These are phyloP conservation scores for Suillus sp. DNA, from an alignment of 768 basidiomycete genomes.

Conservation along the genomic window DNA sequence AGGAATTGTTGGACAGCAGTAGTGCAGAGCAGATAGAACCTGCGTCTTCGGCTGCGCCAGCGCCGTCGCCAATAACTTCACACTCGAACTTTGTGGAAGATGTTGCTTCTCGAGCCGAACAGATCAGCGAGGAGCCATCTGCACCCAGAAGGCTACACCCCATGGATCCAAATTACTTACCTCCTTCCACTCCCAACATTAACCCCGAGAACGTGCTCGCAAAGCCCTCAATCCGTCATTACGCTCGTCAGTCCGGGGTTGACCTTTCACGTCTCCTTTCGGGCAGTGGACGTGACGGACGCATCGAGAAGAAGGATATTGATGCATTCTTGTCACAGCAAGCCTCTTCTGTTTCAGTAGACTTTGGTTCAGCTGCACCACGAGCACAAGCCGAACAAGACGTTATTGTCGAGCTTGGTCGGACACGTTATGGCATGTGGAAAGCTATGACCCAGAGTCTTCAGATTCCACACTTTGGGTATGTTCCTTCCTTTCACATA, in stretches of 20 bases:
- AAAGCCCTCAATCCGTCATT: constrained; percentile 76
- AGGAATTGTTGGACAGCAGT: constrained; percentile 40
- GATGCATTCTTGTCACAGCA: constrained; percentile 52
- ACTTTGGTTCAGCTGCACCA: background rate
- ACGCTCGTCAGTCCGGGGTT: constrained; percentile 65
- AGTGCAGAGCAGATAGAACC: constrained; percentile 21
- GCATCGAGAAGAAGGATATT: constrained; percentile 75
- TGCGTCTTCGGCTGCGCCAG: background rate
- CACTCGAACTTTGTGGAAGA: constrained; percentile 18
- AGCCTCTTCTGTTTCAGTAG: background rate
- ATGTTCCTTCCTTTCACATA: constrained; percentile 18
- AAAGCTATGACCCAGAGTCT: constrained; percentile 89
- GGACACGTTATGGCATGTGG: constrained; percentile 86
- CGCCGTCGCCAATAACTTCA: background rate
- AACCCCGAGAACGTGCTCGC: constrained; percentile 53
- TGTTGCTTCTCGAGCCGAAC: background rate
- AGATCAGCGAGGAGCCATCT: background rate
- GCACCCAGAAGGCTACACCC: constrained; percentile 49
- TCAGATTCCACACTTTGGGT: constrained; percentile 86
- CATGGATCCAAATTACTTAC: constrained; percentile 57
- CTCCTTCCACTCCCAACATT: constrained; percentile 19
- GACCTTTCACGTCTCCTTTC: constrained; percentile 58
- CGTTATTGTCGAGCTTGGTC: constrained; percentile 66
- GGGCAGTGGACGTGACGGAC: constrained; percentile 73
- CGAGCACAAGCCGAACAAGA: constrained; percentile 38